These are phyloP conservation scores for Lachnellula arida DNA, from an alignment of 2,329 filamentous ascomycete genomes.

Conservation along the genomic window DNA sequence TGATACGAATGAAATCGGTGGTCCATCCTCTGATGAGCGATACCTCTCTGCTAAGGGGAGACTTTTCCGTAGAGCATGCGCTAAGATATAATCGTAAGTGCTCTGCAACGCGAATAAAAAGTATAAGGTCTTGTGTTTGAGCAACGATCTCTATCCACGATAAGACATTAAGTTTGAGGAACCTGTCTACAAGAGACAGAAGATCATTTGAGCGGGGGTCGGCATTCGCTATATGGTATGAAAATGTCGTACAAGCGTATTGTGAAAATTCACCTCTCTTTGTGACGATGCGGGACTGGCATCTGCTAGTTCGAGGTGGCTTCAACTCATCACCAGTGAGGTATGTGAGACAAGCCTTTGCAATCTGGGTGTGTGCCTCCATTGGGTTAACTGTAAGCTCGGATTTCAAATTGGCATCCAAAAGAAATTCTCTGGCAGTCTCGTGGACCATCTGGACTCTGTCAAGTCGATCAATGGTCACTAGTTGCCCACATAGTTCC, in stretches of 20 bases:
- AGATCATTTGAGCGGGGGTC: constrained; percentile 18
- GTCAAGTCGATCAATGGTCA: constrained; percentile 20
- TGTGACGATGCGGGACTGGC: background rate
- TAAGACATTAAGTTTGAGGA: constrained; percentile 28
- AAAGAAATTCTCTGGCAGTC: constrained; percentile 28
- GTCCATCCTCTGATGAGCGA: constrained; percentile 29
- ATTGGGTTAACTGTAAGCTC: constrained; percentile 22
- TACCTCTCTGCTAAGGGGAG: constrained; percentile 19
- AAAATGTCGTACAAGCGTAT: constrained; percentile 30
- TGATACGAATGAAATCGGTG: constrained; percentile 31
- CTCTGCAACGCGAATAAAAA: constrained; percentile 21
- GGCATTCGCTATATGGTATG: constrained; percentile 23
- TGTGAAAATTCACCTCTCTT: constrained; percentile 10
- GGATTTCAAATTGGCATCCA: constrained; percentile 6
- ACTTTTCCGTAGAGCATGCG: constrained; percentile 1
- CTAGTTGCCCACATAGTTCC: constrained; percentile 31
- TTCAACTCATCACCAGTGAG: constrained; percentile 21
- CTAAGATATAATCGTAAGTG: constrained; percentile 28
- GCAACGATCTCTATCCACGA: constrained; percentile 31
- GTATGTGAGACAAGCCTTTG: constrained; percentile 25
- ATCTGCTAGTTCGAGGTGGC: constrained; percentile 8
- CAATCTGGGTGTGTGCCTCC: constrained; percentile 24
- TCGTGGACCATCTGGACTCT: constrained; percentile 33
- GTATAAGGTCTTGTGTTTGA: constrained; percentile 17
- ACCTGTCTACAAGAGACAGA: constrained; percentile 20